Percentiles rank a stretch among this genome's conserved stretches.
phyloP scores from a whole-genome alignment of 495 filamentous ascomycete genomes.

The Lentithecium fluviatile region DNA sequence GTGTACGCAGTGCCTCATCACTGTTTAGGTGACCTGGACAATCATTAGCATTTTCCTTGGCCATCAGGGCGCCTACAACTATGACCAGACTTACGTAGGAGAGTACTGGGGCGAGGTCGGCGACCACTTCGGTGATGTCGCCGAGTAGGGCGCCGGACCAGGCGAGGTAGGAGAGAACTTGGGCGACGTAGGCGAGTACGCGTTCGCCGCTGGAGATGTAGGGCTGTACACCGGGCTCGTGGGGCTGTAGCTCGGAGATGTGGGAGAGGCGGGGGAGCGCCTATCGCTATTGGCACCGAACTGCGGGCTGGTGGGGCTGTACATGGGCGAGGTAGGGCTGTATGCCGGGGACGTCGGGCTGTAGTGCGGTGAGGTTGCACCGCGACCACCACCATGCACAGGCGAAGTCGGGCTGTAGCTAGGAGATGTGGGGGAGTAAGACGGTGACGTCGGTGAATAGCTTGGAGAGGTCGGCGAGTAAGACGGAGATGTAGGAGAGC shows the following conservation, averaged over 20 bases:
- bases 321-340: constrained; percentile 63
- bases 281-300: constrained; percentile 57
- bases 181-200: constrained; percentile 62
- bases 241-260: constrained; percentile 36
- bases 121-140: constrained; percentile 56
- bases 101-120: constrained; percentile 43
- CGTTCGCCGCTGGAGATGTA: constrained; percentile 45
- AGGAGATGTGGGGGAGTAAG: constrained; percentile 63
- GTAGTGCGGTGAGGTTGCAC: constrained; percentile 53
- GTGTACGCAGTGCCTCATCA: constrained; percentile 8
- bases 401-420: constrained; percentile 62
- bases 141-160: constrained; percentile 47
- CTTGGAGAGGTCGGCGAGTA: constrained; percentile 38
- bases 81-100: constrained; percentile 38
- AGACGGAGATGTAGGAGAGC: constrained; percentile 43
- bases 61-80: constrained; percentile 5
- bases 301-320: constrained; percentile 69
- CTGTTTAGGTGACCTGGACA: constrained; percentile 22
- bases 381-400: constrained; percentile 51
- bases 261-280: constrained; percentile 52
- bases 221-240: constrained; percentile 51
- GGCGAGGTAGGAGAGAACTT: constrained; percentile 70
- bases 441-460: constrained; percentile 73
- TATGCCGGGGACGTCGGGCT: constrained; percentile 63
- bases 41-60: constrained; percentile 8